These are phyloP conservation scores for Tetrastigma voinierianum DNA, from an alignment of 164 flowering plant species.

Conservation along the genomic window DNA sequence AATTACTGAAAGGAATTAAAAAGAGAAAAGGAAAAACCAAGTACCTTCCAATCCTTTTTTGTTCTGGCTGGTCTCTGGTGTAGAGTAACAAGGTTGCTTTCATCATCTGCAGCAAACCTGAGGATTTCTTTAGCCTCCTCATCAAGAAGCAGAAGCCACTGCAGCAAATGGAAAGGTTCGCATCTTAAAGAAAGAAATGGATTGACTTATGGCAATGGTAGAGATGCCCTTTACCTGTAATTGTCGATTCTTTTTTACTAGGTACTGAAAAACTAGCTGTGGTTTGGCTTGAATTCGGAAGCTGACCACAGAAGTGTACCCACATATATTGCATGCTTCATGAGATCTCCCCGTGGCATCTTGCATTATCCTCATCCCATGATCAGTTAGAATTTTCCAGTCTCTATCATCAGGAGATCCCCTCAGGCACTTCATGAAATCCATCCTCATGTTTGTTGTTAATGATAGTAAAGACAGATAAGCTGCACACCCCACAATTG, in stretches of 20 bases:
- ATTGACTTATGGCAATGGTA: not conserved
- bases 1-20: not conserved
- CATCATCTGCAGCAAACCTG: not conserved
- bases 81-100: slow-evolving; percentile 2
- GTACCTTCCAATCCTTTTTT: not conserved
- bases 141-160: not conserved
- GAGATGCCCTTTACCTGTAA: not conserved
- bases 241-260: not conserved
- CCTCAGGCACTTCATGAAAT: not conserved
- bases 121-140: not conserved
- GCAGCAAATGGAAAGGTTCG: not conserved
- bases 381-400: not conserved
- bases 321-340: too few species aligned
- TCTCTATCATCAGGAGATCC: not conserved
- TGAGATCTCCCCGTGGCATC: not conserved
- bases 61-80: not conserved
- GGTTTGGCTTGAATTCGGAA: slow-evolving; percentile 8
- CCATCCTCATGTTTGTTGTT: not conserved
- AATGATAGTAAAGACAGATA: not conserved
- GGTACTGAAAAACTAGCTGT: not conserved
- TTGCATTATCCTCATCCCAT: not conserved
- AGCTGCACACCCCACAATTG: not conserved
- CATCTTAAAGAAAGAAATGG: not conserved
- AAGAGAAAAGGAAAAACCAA: not conserved
- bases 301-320: not conserved